Conservation (phyloP, 495 filamentous ascomycete genomes). For the Pseudomonodictys pantanalensis region DNA sequence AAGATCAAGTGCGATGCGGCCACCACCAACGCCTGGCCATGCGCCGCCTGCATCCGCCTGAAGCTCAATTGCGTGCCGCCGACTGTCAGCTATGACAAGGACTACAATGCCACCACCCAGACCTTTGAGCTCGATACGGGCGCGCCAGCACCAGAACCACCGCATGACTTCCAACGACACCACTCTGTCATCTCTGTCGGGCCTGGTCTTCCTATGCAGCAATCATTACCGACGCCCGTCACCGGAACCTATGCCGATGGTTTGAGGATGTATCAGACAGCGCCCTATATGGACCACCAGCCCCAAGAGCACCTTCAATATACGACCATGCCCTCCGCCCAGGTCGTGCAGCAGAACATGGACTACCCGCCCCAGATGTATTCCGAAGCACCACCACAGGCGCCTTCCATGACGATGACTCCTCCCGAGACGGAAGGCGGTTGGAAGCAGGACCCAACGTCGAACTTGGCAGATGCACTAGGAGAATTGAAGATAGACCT, state of each 20-base stretch:
- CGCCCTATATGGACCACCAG: conserved; percentile 38
- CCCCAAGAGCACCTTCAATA: conserved; percentile 48
- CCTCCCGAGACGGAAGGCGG: conserved; percentile 44
- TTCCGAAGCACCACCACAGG: conserved; percentile 15
- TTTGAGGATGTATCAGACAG: conserved; percentile 37
- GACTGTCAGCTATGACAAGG: conserved; percentile 80
- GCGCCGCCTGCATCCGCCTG: conserved; percentile 85
- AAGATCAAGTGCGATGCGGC: conserved; percentile 98
- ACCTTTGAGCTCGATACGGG: conserved; percentile 37
- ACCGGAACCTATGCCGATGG: conserved; percentile 36
- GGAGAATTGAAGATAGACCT: conserved; percentile 89
- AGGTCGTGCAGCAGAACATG: conserved; percentile 21
- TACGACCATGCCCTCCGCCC: conserved; percentile 43
- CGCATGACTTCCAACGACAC: conserved; percentile 58
- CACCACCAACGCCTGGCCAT: conserved; percentile 97
- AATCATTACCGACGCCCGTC: conserved; percentile 33
- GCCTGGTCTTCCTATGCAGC: conserved; percentile 22
- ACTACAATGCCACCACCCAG: conserved; percentile 48
- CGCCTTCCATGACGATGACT: conserved; percentile 5
- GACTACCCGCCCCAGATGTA: conserved; percentile 28
- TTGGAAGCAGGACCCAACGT: conserved; percentile 67
- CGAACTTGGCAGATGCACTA: conserved; percentile 63
- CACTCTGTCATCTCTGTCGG: conserved; percentile 17
- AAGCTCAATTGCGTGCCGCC: conserved; percentile 93
- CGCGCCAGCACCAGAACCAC: conserved; percentile 44